Base-by-base conservation (phyloP, 2,329 filamentous ascomycete genomes). In the Lachnellula cervina region DNA sequence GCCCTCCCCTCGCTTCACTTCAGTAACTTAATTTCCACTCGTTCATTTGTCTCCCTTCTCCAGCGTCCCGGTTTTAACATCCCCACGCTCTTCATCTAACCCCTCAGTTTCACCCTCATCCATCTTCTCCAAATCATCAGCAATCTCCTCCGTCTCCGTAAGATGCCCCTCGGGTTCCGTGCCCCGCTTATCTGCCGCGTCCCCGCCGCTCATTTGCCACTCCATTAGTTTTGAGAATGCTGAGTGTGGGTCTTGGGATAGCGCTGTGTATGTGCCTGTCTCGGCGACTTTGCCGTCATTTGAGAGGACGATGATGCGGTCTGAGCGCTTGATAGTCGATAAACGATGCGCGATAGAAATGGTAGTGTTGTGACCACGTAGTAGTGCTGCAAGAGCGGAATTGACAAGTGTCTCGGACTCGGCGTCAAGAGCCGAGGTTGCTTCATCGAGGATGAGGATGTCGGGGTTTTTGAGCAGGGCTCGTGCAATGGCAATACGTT, bases 401-500 rank as follows among this genome's bases (percentile, higher is more conserved):
- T 99, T 99, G 58, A 99, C 94, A 2, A 97, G 81, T 0, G 94
- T 97, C 72, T 99, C 94, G 0, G 90, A 96, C 72, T 99, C 94
- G 14, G 94, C 94, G 70, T 99, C 94, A 7, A 99, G 80, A 0
- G 94, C 94, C 2, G 90, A 96, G 0, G 95, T 99, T 17, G 95
- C 89, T 77, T 99, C 94, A 68, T 99, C 94, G 0, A 99, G 82
- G 58, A 99, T 96, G 28, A 99, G 77, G 60, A 99, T 97, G 73
- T 99, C 94, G 0, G 95, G 95, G 60, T 97, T 84, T 73, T 97
- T 97, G 64, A 99, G 85, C 28, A 99, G 80, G 13, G 94, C 94
- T 53, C 95, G 84, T 5, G 94, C 94, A 71, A 99, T 99, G 38
- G 94, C 94, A 66, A 99, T 97, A 61, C 94, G 87, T 72, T 99